phyloP scores from a whole-genome alignment of 805 yeast genomes.

The Metschnikowia vanudenii region DNA sequence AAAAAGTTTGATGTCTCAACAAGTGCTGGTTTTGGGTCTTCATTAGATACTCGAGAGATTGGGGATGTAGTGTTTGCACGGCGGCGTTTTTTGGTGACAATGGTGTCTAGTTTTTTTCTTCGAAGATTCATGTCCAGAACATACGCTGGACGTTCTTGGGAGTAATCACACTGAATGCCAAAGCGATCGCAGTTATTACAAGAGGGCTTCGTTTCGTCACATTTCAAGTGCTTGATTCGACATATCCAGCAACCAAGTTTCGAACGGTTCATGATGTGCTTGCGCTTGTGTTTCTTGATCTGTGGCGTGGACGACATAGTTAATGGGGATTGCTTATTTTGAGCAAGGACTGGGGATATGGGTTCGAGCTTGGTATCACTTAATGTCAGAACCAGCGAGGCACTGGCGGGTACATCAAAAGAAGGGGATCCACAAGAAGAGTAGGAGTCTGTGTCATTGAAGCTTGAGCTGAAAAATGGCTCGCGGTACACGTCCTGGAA shows the following conservation, averaged over 20 bases:
- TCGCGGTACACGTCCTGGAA: not conserved
- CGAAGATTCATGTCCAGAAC: conserved; percentile 35
- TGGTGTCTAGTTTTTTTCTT: conserved; percentile 33
- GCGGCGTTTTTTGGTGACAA: conserved; percentile 20
- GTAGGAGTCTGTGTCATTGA: conserved; percentile 16
- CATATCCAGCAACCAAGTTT: conserved; percentile 48
- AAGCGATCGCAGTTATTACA: conserved; percentile 39
- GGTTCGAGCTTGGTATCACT: not conserved
- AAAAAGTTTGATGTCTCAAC: not conserved
- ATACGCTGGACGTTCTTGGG: conserved; percentile 38
- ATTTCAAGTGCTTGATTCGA: conserved; percentile 44
- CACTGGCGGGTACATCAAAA: not conserved
- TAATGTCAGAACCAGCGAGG: not conserved
- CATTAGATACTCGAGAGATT: not conserved
- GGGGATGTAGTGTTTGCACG: not conserved
- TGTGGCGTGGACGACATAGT: not conserved
- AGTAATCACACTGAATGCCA: conserved; percentile 44
- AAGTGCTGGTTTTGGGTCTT: not conserved
- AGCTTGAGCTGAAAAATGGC: conserved; percentile 6
- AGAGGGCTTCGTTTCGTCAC: conserved; percentile 40
- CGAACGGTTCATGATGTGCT: conserved; percentile 40
- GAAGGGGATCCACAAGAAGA: conserved; percentile 3
- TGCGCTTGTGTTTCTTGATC: conserved; percentile 38
- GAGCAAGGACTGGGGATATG: not conserved
- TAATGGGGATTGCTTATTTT: not conserved